Conservation (phyloP, 164 flowering plant species). For the Echeveria elegans region DNA sequence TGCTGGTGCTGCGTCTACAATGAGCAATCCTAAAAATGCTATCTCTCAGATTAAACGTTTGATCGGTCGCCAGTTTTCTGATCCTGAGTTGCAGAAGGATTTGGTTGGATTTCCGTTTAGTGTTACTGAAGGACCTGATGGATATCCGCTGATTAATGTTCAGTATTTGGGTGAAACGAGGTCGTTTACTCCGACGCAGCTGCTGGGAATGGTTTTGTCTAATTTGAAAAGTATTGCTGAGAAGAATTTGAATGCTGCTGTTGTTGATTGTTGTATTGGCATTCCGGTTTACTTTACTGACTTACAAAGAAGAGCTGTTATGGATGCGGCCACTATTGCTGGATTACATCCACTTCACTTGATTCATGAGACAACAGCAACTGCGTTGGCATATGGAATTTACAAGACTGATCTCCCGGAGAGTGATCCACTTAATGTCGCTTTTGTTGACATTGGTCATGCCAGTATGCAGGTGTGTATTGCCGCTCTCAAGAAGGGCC, state of each 20-base stretch:
- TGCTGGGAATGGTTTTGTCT: conserved; percentile 73
- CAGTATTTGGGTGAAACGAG: too few relatives aligned
- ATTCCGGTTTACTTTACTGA: conserved; percentile 86
- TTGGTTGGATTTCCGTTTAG: conserved; percentile 88
- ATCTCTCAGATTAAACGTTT: too few relatives aligned
- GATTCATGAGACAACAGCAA: too few relatives aligned
- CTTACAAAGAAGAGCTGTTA: conserved; percentile 82
- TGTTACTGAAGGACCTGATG: too few relatives aligned
- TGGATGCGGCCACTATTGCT: conserved; percentile 91
- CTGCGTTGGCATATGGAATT: too few relatives aligned
- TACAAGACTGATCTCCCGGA: too few relatives aligned
- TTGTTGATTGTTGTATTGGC: conserved; percentile 88
- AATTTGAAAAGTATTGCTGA: too few relatives aligned
- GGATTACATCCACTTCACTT: conserved; percentile 86
- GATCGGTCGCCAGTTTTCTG: too few relatives aligned
- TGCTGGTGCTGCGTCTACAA: conserved; percentile 78
- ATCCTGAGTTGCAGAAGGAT: conserved; percentile 80
- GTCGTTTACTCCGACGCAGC: conserved; percentile 70
- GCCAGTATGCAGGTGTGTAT: conserved; percentile 86
- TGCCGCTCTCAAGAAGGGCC: conserved; percentile 82
- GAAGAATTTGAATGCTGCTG: conserved; percentile 84
- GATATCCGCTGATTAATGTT: too few relatives aligned
- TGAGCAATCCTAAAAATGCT: conserved; percentile 87
- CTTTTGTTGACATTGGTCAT: conserved; percentile 82
- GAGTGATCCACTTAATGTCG: conserved; percentile 69